Conservation (phyloP, 2,329 filamentous ascomycete species). For the Ascochyta rabiei region DNA sequence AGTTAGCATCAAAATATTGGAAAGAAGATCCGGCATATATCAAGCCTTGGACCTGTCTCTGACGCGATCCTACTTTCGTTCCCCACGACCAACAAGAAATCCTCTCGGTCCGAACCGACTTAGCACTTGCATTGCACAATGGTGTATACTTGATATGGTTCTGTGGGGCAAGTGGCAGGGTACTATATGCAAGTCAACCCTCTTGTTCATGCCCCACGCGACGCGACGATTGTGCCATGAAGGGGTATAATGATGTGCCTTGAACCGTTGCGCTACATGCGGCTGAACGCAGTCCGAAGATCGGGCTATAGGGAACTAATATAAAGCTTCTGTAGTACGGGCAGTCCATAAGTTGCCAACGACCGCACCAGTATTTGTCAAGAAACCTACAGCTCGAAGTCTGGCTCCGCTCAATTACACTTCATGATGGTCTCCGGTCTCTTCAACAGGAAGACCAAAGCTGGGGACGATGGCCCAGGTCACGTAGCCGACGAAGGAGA, state of each 20-base stretch:
- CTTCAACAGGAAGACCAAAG: constrained; percentile 1
- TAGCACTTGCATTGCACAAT: not conserved
- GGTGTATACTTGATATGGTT: not conserved
- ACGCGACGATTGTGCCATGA: constrained; percentile 15
- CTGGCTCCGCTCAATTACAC: not conserved
- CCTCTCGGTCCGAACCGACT: constrained; percentile 5
- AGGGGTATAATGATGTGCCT: constrained; percentile 10
- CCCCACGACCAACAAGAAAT: constrained; percentile 1
- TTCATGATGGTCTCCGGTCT: constrained; percentile 6
- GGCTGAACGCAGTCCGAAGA: not conserved
- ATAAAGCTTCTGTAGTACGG: not conserved
- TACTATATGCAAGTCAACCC: not conserved
- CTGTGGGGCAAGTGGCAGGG: constrained; percentile 1
- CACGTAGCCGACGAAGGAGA: constrained; percentile 12
- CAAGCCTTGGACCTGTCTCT: not conserved
- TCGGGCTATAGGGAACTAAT: not conserved
- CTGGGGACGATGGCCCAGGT: not conserved
- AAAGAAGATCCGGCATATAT: not conserved
- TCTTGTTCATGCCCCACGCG: not conserved
- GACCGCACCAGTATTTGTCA: not conserved
- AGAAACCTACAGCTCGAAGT: not conserved
- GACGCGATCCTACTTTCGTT: not conserved
- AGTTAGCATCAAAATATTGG: too few relatives aligned
- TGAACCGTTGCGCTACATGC: not conserved
- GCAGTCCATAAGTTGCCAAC: not conserved